These are phyloP conservation scores for Fomitopsis schrenkii DNA, from an alignment of 1,284 basidiomycete species.

Conservation along the genomic window DNA sequence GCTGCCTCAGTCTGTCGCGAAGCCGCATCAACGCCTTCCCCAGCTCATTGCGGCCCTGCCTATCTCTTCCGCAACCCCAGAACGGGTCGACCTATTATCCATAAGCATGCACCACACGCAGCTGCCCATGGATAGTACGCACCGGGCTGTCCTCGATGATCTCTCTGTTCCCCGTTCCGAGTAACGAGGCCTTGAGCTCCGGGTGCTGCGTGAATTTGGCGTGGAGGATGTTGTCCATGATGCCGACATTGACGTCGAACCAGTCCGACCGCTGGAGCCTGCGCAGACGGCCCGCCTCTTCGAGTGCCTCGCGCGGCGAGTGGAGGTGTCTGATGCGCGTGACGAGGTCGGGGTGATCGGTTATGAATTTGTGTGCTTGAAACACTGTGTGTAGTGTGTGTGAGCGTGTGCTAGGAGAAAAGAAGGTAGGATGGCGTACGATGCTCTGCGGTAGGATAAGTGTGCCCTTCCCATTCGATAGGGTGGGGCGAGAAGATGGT, in stretches of 20 bases:
- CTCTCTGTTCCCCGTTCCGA: constrained; percentile 21
- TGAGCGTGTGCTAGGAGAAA: constrained; percentile 37
- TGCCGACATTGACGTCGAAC: constrained; percentile 57
- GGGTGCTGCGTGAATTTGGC: constrained; percentile 56
- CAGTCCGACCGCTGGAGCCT: constrained; percentile 56
- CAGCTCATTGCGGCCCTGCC: constrained; percentile 61
- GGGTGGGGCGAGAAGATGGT: constrained; percentile 27
- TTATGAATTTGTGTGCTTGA: constrained; percentile 42
- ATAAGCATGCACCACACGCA: not conserved
- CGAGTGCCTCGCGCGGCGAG: constrained; percentile 45
- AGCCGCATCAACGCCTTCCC: constrained; percentile 63
- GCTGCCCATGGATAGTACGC: not conserved
- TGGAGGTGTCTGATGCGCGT: constrained; percentile 60
- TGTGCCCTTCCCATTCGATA: constrained; percentile 14
- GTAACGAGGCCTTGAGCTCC: constrained; percentile 15
- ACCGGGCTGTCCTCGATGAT: constrained; percentile 25
- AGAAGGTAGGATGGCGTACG: constrained; percentile 43
- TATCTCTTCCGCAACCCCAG: constrained; percentile 63
- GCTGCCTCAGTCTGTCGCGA: constrained; percentile 24
- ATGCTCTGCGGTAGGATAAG: constrained; percentile 27
- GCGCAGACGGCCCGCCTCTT: constrained; percentile 61
- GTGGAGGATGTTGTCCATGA: constrained; percentile 59
- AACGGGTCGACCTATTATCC: constrained; percentile 43
- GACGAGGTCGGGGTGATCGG: constrained; percentile 51
- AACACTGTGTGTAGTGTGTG: not conserved